Conservation (phyloP, 2,329 filamentous ascomycete species). For the Ophiosphaerella korrae region DNA sequence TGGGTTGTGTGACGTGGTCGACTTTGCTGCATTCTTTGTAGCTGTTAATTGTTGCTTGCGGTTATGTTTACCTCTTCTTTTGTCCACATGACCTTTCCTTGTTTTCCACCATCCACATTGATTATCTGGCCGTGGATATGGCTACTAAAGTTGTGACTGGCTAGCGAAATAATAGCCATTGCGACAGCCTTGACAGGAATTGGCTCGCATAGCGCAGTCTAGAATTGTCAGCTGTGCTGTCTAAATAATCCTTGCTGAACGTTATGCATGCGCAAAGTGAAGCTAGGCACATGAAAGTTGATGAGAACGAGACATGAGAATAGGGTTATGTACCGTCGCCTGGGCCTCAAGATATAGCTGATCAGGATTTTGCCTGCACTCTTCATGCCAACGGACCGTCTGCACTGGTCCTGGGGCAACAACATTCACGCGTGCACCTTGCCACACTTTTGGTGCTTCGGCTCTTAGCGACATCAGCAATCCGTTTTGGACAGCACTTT, state of each 20-base stretch:
- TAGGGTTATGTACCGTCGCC: conserved; percentile 43
- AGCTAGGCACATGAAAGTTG: not conserved
- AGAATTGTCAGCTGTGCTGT: conserved; percentile 6
- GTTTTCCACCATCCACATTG: conserved; percentile 52
- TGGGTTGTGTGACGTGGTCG: not conserved
- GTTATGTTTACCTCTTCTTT: conserved; percentile 33
- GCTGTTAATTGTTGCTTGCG: not conserved
- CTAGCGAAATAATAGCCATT: conserved; percentile 52
- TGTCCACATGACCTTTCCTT: conserved; percentile 50
- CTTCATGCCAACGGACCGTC: conserved; percentile 50
- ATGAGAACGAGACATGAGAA: not conserved
- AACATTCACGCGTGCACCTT: conserved; percentile 52
- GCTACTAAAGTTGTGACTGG: conserved; percentile 53
- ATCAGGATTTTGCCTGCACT: conserved; percentile 47
- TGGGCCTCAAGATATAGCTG: conserved; percentile 51
- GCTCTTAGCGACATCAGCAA: conserved; percentile 50
- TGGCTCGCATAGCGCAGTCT: conserved; percentile 47
- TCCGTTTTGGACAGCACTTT: conserved; percentile 54
- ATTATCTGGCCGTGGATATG: conserved; percentile 53
- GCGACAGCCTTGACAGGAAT: conserved; percentile 50
- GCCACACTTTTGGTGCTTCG: conserved; percentile 48
- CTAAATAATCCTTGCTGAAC: not conserved
- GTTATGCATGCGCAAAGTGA: not conserved
- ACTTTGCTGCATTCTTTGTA: not conserved
- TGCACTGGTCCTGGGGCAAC: conserved; percentile 55